Evolutionary conservation across 2,329 filamentous ascomycete species (phyloP), one percentile per base, ranked within the genome.

Genomic region (Rachicladosporium sp.): DNA sequence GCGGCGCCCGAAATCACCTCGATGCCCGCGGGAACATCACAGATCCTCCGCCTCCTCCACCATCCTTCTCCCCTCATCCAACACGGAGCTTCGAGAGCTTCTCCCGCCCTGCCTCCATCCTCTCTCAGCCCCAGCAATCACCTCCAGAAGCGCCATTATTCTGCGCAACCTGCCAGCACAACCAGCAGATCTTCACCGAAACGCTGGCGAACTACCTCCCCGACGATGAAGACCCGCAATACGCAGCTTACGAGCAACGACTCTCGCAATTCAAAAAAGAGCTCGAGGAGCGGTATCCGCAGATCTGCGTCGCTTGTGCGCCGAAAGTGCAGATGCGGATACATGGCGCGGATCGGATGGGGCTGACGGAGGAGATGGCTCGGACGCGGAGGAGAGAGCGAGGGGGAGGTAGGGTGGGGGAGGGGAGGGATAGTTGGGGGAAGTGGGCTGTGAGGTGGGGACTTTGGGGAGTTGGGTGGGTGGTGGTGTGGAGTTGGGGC

Each of bases 1-100:
- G 91, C 67, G 83, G 91, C 52, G 83, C 88, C 11, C 78, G 80
- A 43, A 98, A 96, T 61, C 83, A 85, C 64, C 69, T 95, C 27
- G 91, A 98, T 58, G 72, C 89, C 82, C 76, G 85, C 58, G 89
- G 89, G 53, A 78, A 93, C 37, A 91, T 96, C 48, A 82, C 84
- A 41, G 89, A 98, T 60, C 31, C 30, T 15, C 30, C 19, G 9
- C 15, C 31, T 35, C 13, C 27, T 21, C 29, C n/a, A 21, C 10
- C 30, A 35, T 10, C 19, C 42, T 38, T 31, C 11, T 23, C 15
- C 15, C 34, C 13, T 30, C 15, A 29, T 33, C 7, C 38, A 42
- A 34, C 13, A 32, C 56, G 47, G 49, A 36, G 51, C 53, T 37
- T 45, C 50, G 31, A 45, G n/a, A 44, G 47, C 38, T 52, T 52